Base-by-base conservation (phyloP, 192 early-diverging fungal genomes). In the Coemansia sp. region DNA sequence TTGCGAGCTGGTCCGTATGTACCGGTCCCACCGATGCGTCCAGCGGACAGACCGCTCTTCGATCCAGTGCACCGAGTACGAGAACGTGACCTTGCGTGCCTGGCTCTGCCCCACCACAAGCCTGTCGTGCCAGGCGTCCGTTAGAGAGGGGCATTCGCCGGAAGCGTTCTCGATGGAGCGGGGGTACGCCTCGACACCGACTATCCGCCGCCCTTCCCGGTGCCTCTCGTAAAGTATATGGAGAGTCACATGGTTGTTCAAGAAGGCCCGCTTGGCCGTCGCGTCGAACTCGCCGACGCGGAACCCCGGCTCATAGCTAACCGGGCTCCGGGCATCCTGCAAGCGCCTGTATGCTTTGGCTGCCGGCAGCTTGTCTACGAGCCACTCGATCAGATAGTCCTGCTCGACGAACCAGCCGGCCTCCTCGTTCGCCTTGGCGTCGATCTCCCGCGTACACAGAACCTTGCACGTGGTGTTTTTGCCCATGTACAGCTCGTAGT, bases 161-260 rank as follows among this genome's bases (percentile, higher is more conserved):
- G 61, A 59, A 6, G 40, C 21, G 47, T 67, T 71, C 11, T 54
- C 16, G 18, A 76, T 60, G 12, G 86, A 88, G 44, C 73, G 69
- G 7, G 88, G 87, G 42, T 82, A 82, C 15, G 87, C 84, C 74
- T 90, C 88, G 48, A 90, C 86, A 34, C 85, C 86, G 28, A 85
- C 82, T 28, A 90, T 83, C n/a, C 69, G 42, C 20, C 69, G 71
- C 14, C 72, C 66, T 6, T 73, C 64, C 7, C 65, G 58, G n/a
- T 53, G 55, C 23, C 48, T 69, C 26, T 80, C 76, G 50, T 85
- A 87, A 12, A 85, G 56, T 15, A 88, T 76, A 14, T 84, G 71
- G 49, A 88, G 76, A 1, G 67, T 60, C 18, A 88, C 78, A 53
- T 88, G 87, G 53, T 87, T 87, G 68, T 88, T 84, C 28, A 90